Conservation (phyloP, 139 green algal species). For the Ostreobium quekettii region DNA sequence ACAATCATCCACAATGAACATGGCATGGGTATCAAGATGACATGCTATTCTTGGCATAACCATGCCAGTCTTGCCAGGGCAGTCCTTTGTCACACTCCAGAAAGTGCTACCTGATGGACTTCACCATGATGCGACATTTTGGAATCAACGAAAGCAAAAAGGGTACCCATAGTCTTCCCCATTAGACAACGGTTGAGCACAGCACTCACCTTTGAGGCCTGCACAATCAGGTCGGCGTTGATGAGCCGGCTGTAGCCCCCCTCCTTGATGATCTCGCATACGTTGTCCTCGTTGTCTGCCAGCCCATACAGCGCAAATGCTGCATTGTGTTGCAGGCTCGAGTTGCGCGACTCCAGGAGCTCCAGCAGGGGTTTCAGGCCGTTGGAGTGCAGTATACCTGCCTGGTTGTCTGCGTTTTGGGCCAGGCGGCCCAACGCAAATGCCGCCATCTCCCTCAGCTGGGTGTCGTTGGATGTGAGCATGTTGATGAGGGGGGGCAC, state of each 20-base stretch:
- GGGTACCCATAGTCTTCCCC: too few species aligned
- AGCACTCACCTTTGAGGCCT: constrained; percentile 41
- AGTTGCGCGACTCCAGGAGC: constrained; percentile 72
- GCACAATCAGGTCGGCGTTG: constrained; percentile 40
- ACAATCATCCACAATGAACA: too few species aligned
- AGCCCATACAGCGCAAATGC: constrained; percentile 95
- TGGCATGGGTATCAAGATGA: too few species aligned
- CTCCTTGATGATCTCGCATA: constrained; percentile 78
- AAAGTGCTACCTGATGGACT: too few species aligned
- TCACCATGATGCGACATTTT: too few species aligned
- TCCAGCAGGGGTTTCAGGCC: constrained; percentile 79
- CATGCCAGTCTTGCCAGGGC: too few species aligned
- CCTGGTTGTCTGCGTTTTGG: constrained; percentile 91
- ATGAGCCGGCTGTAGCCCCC: constrained; percentile 26
- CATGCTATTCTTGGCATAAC: too few species aligned
- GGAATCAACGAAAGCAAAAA: too few species aligned
- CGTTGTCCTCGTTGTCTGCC: constrained; percentile 95
- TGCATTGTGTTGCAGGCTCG: constrained; percentile 84
- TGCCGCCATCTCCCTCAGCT: constrained; percentile 92
- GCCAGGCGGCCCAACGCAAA: constrained; percentile 93
- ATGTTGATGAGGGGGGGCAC: constrained; percentile 90
- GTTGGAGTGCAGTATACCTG: constrained; percentile 66
- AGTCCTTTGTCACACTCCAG: too few species aligned
- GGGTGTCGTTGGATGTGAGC: constrained; percentile 87
- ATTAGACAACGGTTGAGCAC: too few species aligned